Evolutionary conservation across 495 filamentous ascomycete species (phyloP), one percentile per base, ranked within the genome.

Genomic region (Pyrenopolyporus hunteri): DNA sequence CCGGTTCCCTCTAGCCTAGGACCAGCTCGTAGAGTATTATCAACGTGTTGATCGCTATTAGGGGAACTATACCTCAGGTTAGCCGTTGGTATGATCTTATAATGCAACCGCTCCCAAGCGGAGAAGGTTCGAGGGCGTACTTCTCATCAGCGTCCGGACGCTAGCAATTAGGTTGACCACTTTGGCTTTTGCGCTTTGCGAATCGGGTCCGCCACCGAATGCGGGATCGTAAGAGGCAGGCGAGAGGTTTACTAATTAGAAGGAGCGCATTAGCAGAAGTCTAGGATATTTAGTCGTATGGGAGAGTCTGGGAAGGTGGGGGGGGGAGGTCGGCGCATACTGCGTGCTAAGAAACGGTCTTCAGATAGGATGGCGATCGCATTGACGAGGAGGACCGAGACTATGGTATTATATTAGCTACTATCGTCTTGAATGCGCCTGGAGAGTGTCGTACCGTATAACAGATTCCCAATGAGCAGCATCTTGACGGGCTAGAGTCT

Each of bases 341-440:
- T 94, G 67, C 95, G 86, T 45, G 95, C 94, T 45, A 98, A 87
- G 74, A 98, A 98, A 25, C 95, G 87, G 78, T 98, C 94, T 84
- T 98, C 93, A 67, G 92, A 97, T 44, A 98, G 87, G 75, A 98
- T 87, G 46, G 92, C 91, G 71, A 98, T 90, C 33, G 91, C 90
- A 77, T 98, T 98, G 70, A 93, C 85, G 71, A 98, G 83, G 69
- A 98, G 89, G 71, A 96, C 69, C 55, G 84, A 81, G 46, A 91
- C 91, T 94, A 68, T 25, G 25, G n/a, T 33, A 9, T 57, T 6
- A 29, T 16, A 36, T 70, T 65, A 61, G 68, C 29, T 61, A 20
- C 17, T 47, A 20, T 51, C 26, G 42, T 52, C 57, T 44, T 44
- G 22, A n/a, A n/a, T 14, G 11, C 11, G 22, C n/a, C 5, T 4